These are phyloP conservation scores for Podaxis sp. DNA, from an alignment of 768 basidiomycete species.

Conservation along the genomic window DNA sequence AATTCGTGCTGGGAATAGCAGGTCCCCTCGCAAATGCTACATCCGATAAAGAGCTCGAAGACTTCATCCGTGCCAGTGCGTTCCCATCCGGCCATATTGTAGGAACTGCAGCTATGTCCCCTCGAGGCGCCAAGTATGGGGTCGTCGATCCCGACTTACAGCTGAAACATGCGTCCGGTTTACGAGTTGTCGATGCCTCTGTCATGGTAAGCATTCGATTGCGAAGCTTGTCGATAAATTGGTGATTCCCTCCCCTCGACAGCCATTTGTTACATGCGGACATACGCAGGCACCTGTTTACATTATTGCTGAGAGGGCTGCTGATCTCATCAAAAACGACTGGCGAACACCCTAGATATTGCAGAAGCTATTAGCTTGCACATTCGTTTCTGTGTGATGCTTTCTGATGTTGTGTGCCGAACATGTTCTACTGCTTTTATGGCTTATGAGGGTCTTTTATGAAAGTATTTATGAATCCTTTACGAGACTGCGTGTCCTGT, in stretches of 20 bases:
- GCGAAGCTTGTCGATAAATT: neutral
- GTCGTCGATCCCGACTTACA: slow-evolving; percentile 36
- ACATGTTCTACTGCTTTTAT: neutral
- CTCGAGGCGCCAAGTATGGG: slow-evolving; percentile 24
- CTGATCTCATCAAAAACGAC: slow-evolving; percentile 15
- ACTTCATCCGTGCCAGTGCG: slow-evolving; percentile 16
- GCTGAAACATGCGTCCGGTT: slow-evolving; percentile 32
- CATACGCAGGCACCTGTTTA: slow-evolving; percentile 17
- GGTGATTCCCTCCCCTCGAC: neutral
- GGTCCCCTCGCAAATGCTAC: slow-evolving; percentile 22
- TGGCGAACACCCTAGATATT: slow-evolving; percentile 2
- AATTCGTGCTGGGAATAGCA: slow-evolving; percentile 19
- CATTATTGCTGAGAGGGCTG: slow-evolving; percentile 16
- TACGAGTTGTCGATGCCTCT: slow-evolving; percentile 43
- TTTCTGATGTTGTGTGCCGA: neutral
- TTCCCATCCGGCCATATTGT: slow-evolving; percentile 25
- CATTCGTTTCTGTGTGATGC: neutral
- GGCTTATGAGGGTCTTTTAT: neutral
- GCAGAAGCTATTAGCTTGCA: neutral
- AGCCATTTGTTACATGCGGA: slow-evolving; percentile 15
- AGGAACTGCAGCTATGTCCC: slow-evolving; percentile 33
- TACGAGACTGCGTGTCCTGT: too few relatives aligned
- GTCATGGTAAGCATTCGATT: slow-evolving; percentile 27
- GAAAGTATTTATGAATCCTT: too few relatives aligned
- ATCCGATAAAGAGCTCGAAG: slow-evolving; percentile 23